Evolutionary conservation across 2,329 filamentous ascomycete genomes (phyloP), one percentile per base, ranked within the genome.

Genomic region (Sclerotinia borealis): DNA sequence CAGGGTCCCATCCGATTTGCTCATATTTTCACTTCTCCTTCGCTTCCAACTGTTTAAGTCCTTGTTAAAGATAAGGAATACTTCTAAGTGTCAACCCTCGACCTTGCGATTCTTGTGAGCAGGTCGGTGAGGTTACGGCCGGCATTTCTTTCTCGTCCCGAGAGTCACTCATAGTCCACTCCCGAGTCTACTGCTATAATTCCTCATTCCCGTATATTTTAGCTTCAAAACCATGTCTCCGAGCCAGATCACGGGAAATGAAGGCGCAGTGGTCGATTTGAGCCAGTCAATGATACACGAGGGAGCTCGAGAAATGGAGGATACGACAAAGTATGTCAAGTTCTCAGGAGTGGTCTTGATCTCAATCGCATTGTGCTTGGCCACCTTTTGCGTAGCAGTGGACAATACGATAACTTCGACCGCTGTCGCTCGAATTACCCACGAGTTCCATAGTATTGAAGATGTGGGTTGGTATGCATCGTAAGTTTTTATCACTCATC

Each of bases 391-490:
- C 27, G 17, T 48, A 19, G 15, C 45, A 48, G 25, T 29, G 25
- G 45, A 48, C 15, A 48, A 48, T 17, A 48, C 45, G 7, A 29
- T 48, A 29, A 48, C 25, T 17, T 48, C 25, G 1, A 48, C 45
- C 25, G n/a, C 51, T 54, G 25, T 39, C 51, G 17, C 34, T 39
- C 34, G 51, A 1, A 54, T 54, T 9, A 37, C n/a, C 25, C 31
- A 39, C 19, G 34, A 39, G 22, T 54, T 27, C 17, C 51, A 54
- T 27, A 37, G n/a, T 3, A 36, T 54, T 39, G 34, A 19, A 13
- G 55, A 63, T 47, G 41, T 63, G 22, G 64, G 64, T 15, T 65
- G 60, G 64, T 65, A 65, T 58, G 60, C 25, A 48, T 22, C 25
- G 45, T 29, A 10, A 29, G 15, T 48, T 8, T 10, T 27, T 29